Conservation (phyloP, 2,329 filamentous ascomycete genomes). For the Pseudogymnoascus sp. region DNA sequence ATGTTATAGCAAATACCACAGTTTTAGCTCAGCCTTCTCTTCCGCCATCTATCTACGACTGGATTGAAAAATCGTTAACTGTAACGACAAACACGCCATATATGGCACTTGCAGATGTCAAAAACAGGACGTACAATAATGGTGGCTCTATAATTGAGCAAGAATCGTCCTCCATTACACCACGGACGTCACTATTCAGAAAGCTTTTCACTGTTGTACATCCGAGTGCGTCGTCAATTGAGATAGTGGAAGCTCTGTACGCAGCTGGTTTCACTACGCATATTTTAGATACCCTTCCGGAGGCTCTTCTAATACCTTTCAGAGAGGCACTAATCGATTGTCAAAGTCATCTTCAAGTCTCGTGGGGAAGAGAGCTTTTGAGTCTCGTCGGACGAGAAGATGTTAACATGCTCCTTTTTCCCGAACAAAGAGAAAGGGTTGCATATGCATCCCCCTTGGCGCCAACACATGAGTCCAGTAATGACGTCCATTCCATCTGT, state of each 20-base stretch:
- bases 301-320: constrained; percentile 71
- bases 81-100: constrained; percentile 32
- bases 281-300: constrained; percentile 75
- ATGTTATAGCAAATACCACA: constrained; percentile 14
- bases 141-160: neutral
- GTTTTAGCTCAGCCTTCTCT: constrained; percentile 40
- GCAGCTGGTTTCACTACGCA: constrained; percentile 57
- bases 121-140: neutral
- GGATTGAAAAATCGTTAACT: constrained; percentile 38
- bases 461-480: constrained; percentile 56
- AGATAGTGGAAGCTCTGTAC: constrained; percentile 67
- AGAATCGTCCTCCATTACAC: constrained; percentile 33
- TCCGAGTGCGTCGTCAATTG: constrained; percentile 43
- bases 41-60: constrained; percentile 53
- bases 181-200: constrained; percentile 62
- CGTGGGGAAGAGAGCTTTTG: constrained; percentile 65
- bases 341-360: constrained; percentile 70
- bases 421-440: constrained; percentile 33
- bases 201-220: constrained; percentile 55
- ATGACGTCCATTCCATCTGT: constrained; percentile 75
- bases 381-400: constrained; percentile 75
- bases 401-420: constrained; percentile 57
- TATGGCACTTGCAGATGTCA: constrained; percentile 41
- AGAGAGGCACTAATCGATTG: constrained; percentile 79
- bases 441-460: constrained; percentile 31